A percentile compares a stretch with the other conserved stretches of the same genome.
Conservation (phyloP, 2,329 filamentous ascomycete species). For the Didymella sp. region DNA sequence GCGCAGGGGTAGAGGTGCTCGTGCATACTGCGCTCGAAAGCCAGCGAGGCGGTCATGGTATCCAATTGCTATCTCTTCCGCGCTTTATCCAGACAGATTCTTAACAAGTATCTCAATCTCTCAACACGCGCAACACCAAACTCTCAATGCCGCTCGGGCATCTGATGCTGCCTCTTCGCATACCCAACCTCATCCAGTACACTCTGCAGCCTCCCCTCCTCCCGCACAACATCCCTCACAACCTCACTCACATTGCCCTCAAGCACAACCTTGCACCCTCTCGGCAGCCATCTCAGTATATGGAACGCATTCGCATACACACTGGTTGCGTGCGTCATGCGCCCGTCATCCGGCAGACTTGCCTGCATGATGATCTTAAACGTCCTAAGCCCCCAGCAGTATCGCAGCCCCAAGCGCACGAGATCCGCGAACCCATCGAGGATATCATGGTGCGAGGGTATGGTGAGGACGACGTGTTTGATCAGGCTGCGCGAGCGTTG, state of each 20-base stretch:
- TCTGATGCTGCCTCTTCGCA: constrained; percentile 47
- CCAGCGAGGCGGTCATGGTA: neutral
- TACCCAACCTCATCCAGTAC: constrained; percentile 51
- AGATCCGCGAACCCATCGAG: constrained; percentile 56
- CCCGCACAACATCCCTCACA: constrained; percentile 52
- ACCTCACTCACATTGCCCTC: constrained; percentile 50
- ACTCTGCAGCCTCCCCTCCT: constrained; percentile 51
- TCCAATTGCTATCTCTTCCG: neutral
- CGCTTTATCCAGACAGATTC: neutral
- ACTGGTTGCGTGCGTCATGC: constrained; percentile 45
- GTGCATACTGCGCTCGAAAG: neutral
- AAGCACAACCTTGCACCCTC: constrained; percentile 51
- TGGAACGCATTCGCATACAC: constrained; percentile 58
- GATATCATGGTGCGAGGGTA: constrained; percentile 56
- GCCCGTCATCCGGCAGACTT: constrained; percentile 41
- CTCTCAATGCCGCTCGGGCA: constrained; percentile 42
- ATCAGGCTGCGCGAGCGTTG: constrained; percentile 54
- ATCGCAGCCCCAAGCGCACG: constrained; percentile 54
- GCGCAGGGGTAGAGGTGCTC: neutral
- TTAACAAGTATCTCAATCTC: too few relatives aligned
- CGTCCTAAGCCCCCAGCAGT: constrained; percentile 55
- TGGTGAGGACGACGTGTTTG: constrained; percentile 53
- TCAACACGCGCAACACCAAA: neutral
- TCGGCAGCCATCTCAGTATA: constrained; percentile 55
- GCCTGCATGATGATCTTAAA: constrained; percentile 51